phyloP scores from a whole-genome alignment of 2,329 filamentous ascomycete genomes.

The Colletotrichum theobromicola region DNA sequence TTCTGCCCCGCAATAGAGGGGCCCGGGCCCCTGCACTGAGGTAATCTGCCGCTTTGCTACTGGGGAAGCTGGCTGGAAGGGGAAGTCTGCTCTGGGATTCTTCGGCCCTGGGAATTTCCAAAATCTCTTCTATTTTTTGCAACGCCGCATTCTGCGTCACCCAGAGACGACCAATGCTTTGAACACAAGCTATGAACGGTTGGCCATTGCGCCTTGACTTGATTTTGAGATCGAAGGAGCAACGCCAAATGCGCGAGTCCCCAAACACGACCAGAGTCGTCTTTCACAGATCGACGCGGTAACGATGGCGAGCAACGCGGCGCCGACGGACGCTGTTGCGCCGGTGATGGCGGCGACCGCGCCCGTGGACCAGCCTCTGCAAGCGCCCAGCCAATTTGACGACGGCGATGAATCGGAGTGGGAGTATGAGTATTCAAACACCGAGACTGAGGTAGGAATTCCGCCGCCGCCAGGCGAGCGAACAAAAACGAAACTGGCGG shows the following conservation, averaged over 20 bases:
- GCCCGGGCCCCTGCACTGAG: background rate
- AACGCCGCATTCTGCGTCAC: background rate
- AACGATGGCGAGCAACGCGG: constrained; percentile 8
- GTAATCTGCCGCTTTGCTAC: background rate
- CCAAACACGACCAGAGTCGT: background rate
- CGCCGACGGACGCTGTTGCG: background rate
- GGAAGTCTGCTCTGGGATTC: background rate
- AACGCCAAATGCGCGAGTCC: background rate
- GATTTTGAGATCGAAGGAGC: background rate
- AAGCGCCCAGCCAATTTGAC: background rate
- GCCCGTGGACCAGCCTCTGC: background rate
- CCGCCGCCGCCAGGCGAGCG: background rate
- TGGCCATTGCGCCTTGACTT: background rate
- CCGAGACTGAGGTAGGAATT: constrained; percentile 61
- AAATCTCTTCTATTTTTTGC: background rate
- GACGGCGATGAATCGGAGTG: constrained; percentile 64
- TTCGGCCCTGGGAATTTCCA: background rate
- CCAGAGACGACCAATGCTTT: background rate
- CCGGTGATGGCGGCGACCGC: background rate
- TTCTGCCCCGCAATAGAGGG: background rate
- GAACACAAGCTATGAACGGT: background rate
- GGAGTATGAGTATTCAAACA: constrained; percentile 71
- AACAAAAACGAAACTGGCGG: background rate
- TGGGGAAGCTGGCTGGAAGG: background rate
- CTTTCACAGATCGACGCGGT: background rate